Conservation (phyloP, 2,329 filamentous ascomycete species). For the Pyrenophora teres region DNA sequence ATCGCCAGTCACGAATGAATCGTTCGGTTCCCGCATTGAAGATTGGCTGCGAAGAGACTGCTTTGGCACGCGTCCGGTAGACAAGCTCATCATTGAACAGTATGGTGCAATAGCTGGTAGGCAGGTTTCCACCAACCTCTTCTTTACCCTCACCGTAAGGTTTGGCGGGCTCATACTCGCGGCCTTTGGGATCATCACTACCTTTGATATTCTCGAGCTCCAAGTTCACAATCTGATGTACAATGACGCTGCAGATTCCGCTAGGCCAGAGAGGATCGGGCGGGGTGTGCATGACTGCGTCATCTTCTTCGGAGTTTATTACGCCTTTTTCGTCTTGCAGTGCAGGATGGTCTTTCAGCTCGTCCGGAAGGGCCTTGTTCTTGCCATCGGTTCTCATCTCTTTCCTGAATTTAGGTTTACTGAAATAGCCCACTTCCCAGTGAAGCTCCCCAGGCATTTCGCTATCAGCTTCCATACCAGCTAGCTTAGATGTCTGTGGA, state of each 20-base stretch:
- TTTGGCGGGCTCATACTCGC: constrained; percentile 87
- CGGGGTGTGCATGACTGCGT: constrained; percentile 85
- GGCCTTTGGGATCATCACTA: constrained; percentile 76
- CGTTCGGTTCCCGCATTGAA: constrained; percentile 96
- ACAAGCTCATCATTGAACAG: constrained; percentile 84
- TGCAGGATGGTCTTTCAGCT: constrained; percentile 73
- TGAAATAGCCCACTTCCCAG: constrained; percentile 96
- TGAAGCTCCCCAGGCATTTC: constrained; percentile 91
- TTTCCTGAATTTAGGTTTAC: constrained; percentile 84
- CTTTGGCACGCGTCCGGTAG: constrained; percentile 94
- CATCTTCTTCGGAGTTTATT: constrained; percentile 73
- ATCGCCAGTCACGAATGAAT: constrained; percentile 92
- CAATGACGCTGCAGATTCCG: constrained; percentile 80
- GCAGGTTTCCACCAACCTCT: constrained; percentile 77
- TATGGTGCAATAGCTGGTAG: constrained; percentile 93
- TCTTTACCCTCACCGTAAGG: constrained; percentile 84
- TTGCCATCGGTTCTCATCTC: constrained; percentile 86
- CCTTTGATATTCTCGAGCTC: constrained; percentile 92
- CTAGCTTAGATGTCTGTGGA: constrained; percentile 80
- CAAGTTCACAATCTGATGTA: constrained; percentile 94
- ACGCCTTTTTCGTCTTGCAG: constrained; percentile 88
- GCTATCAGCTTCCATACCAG: constrained; percentile 80
- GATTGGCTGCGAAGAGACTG: constrained; percentile 90
- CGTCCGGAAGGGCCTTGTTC: constrained; percentile 74
- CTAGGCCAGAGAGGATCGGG: constrained; percentile 97